A percentile compares a stretch with the other conserved stretches of the same genome.
These are phyloP conservation scores for Pachyrhizus erosus DNA, from an alignment of 306 rosid species.

Conservation along the genomic window DNA sequence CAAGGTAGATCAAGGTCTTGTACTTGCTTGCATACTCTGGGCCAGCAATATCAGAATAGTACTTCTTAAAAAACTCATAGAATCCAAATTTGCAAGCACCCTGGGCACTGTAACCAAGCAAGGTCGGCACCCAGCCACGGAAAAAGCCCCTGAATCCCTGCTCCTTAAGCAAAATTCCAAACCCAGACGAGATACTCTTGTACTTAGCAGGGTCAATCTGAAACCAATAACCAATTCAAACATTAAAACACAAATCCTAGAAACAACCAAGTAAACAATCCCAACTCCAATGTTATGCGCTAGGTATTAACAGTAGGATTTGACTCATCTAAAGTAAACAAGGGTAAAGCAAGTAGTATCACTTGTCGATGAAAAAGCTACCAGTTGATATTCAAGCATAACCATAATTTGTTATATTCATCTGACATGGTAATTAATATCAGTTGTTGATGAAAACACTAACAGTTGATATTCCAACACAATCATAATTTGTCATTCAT, in stretches of 20 bases:
- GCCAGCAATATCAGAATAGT: constrained; percentile 93
- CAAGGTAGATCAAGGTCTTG: constrained; percentile 98
- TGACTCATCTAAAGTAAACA: not conserved
- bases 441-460: too few relatives aligned
- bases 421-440: not conserved
- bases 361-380: not conserved
- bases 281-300: not conserved
- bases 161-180: constrained; percentile 90
- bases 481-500: too few relatives aligned
- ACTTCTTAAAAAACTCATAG: constrained; percentile 95
- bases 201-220: constrained; percentile 95
- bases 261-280: not conserved
- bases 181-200: constrained; percentile 86
- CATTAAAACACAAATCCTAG: not conserved
- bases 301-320: not conserved
- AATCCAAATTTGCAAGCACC: constrained; percentile 99
- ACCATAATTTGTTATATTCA: not conserved
- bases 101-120: constrained; percentile 98
- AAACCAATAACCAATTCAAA: constrained; percentile 36
- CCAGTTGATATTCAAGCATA: not conserved
- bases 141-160: constrained; percentile 90
- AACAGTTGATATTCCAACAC: too few relatives aligned
- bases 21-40: constrained; percentile 93
- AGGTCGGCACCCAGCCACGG: constrained; percentile 98
- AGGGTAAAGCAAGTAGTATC: not conserved